A percentile compares a stretch with the other conserved stretches of the same genome.
Conservation (phyloP, 169 alveolate species). For the Babesia bovis region DNA sequence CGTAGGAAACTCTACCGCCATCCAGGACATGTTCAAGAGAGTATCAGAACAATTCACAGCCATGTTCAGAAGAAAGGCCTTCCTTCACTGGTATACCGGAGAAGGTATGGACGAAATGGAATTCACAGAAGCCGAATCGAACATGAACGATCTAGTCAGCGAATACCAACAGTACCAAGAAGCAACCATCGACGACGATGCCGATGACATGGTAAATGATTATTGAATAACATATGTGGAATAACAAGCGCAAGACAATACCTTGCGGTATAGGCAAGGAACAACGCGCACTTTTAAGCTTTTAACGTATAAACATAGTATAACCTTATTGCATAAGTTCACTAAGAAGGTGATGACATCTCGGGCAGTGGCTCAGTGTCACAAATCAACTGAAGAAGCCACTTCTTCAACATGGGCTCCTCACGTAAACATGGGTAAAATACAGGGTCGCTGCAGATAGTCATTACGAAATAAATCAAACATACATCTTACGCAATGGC, state of each 20-base stretch:
- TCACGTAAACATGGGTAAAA: slow-evolving; percentile 78
- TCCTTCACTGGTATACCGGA: slow-evolving; percentile 97
- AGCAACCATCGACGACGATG: slow-evolving; percentile 94
- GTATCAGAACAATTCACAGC: slow-evolving; percentile 97
- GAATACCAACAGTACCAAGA: slow-evolving; percentile 99
- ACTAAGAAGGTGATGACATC: not conserved
- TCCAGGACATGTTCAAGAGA: slow-evolving; percentile 96
- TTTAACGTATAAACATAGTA: slow-evolving; percentile 15
- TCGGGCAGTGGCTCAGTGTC: slow-evolving; percentile 68
- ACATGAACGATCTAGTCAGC: slow-evolving; percentile 95
- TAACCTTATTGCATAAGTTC: not conserved
- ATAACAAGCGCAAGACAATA: slow-evolving; percentile 17
- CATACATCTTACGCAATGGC: slow-evolving; percentile 69
- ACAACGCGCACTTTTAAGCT: slow-evolving; percentile 9
- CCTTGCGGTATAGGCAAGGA: slow-evolving; percentile 45
- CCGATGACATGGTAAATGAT: slow-evolving; percentile 81
- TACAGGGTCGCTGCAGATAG: slow-evolving; percentile 65
- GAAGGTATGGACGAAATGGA: slow-evolving; percentile 99
- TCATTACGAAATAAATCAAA: not conserved
- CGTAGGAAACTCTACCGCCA: slow-evolving; percentile 97
- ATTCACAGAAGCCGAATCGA: slow-evolving; percentile 97
- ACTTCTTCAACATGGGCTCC: slow-evolving; percentile 78
- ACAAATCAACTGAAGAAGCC: slow-evolving; percentile 75
- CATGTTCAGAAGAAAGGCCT: slow-evolving; percentile 97
- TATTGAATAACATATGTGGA: not conserved